phyloP scores from a whole-genome alignment of 2,329 filamentous ascomycete genomes.

The Trichoderma atroviride region DNA sequence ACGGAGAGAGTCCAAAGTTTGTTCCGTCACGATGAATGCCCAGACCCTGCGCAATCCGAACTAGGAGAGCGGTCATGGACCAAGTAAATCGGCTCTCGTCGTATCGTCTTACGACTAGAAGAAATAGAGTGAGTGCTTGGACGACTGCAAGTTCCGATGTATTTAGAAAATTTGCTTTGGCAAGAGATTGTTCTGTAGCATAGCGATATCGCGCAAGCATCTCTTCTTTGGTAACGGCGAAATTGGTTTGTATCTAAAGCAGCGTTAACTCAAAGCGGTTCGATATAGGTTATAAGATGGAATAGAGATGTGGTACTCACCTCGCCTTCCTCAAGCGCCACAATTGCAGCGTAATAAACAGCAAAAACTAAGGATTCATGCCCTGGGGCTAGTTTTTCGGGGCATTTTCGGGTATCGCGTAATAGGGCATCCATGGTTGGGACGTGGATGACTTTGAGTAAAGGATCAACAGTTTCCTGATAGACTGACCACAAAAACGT shows the following conservation, averaged over 20 bases:
- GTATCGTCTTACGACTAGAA: constrained; percentile 51
- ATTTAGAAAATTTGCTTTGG: constrained; percentile 60
- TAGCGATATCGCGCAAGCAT: constrained; percentile 53
- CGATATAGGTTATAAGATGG: not conserved
- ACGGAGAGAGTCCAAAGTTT: constrained; percentile 55
- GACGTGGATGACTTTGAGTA: constrained; percentile 72
- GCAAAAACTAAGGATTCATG: constrained; percentile 67
- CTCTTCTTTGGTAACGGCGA: constrained; percentile 49
- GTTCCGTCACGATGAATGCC: constrained; percentile 62
- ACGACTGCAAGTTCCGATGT: constrained; percentile 59
- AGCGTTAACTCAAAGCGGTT: not conserved
- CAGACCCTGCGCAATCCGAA: constrained; percentile 62
- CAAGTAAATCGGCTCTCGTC: constrained; percentile 59
- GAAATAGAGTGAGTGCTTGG: constrained; percentile 61
- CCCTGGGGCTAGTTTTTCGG: constrained; percentile 58
- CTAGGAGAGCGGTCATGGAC: constrained; percentile 60
- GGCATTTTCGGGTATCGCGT: constrained; percentile 60
- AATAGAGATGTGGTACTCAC: constrained; percentile 40
- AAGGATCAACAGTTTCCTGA: constrained; percentile 72
- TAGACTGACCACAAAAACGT: constrained; percentile 70
- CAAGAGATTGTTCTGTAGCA: constrained; percentile 59
- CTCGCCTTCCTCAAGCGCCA: constrained; percentile 62
- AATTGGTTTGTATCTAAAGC: constrained; percentile 41
- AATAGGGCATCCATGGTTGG: constrained; percentile 66
- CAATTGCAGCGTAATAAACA: constrained; percentile 61